Conservation (phyloP, 164 flowering plant species). For the Euptelea pleiosperma region DNA sequence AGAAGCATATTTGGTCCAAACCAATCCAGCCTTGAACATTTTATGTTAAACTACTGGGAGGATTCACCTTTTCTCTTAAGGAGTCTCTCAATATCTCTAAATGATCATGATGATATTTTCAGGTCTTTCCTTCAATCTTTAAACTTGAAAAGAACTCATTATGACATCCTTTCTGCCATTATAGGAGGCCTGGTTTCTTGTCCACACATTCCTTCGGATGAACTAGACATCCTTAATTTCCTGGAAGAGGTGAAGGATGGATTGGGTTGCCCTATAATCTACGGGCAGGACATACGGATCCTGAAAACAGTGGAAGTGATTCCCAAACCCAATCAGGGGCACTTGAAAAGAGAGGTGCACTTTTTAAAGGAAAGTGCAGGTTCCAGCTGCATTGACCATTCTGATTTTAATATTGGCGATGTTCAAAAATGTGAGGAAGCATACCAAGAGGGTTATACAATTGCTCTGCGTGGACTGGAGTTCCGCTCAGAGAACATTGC, state of each 20-base stretch:
- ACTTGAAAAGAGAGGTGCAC: slow-evolving; percentile 44
- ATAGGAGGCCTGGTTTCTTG: slow-evolving; percentile 53
- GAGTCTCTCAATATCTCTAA: slow-evolving; percentile 13
- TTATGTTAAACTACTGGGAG: slow-evolving; percentile 57
- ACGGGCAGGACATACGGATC: slow-evolving; percentile 66
- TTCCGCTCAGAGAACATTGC: slow-evolving; percentile 56
- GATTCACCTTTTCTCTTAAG: slow-evolving; percentile 41
- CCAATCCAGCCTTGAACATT: slow-evolving; percentile 35
- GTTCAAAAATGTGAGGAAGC: slow-evolving; percentile 51
- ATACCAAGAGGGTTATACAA: slow-evolving; percentile 56
- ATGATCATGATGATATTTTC: slow-evolving; percentile 28
- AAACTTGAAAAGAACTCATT: slow-evolving; percentile 20
- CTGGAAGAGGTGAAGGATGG: slow-evolving; percentile 42
- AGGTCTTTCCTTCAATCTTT: slow-evolving; percentile 28
- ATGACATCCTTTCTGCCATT: slow-evolving; percentile 35
- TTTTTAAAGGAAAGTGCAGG: slow-evolving; percentile 27
- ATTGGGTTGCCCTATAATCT: slow-evolving; percentile 52
- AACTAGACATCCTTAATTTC: slow-evolving; percentile 48
- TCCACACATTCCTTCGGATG: slow-evolving; percentile 66
- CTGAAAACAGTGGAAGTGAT: slow-evolving; percentile 37
- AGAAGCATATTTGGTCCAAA: slow-evolving; percentile 37
- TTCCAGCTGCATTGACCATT: slow-evolving; percentile 12
- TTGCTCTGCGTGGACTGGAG: slow-evolving; percentile 77
- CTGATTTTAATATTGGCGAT: slow-evolving; percentile 21
- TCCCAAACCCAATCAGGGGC: slow-evolving; percentile 1